Evolutionary conservation across 192 early-diverging fungal species (phyloP).

Genomic region (Backusella westeae): DNA sequence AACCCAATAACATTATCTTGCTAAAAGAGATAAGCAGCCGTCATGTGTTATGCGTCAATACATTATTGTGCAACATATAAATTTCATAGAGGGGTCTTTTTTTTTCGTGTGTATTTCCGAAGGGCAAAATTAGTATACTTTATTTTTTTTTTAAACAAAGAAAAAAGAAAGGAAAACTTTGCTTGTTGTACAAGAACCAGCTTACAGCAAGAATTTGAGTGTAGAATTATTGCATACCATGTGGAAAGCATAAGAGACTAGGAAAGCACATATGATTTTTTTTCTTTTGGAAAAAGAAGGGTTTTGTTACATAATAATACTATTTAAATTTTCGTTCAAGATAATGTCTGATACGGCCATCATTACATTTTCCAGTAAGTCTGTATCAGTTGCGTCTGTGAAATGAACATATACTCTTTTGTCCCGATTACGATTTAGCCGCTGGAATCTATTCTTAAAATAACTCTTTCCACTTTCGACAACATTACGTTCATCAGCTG

Average conservation of each 20-base stretch:
- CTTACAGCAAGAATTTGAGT: neutral
- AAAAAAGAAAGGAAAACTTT: neutral
- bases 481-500: conserved; percentile 27
- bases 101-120: neutral
- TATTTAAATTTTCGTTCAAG: conserved; percentile 40
- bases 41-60: neutral
- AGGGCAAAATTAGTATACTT: neutral
- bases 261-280: neutral
- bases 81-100: neutral
- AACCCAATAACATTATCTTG: neutral
- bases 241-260: neutral
- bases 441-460: conserved; percentile 44
- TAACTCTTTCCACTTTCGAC: conserved; percentile 34
- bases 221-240: neutral
- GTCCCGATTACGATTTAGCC: conserved; percentile 40
- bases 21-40: neutral
- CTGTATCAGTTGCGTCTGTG: conserved; percentile 52
- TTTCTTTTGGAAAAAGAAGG: neutral
- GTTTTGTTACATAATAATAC: conserved; percentile 23
- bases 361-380: conserved; percentile 50
- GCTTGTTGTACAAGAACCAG: conserved; percentile 2
- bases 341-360: conserved; percentile 43
- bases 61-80: neutral
- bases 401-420: conserved; percentile 55
- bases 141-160: neutral